Evolutionary conservation across 257 asterid species (phyloP), one percentile per base, ranked within the genome.

Genomic region (Nicotiana undulata): DNA sequence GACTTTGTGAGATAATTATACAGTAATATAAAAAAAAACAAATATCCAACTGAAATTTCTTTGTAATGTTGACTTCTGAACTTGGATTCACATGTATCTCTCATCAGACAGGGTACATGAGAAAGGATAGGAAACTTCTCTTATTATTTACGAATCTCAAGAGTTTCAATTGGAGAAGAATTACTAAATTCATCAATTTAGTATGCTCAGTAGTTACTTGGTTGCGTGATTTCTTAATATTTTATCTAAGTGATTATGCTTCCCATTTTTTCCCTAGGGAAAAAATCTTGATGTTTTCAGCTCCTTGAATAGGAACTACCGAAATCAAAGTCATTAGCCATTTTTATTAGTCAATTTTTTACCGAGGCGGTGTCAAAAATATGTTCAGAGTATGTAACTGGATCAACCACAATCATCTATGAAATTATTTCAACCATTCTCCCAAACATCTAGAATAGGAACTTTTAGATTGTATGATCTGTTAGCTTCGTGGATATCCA

Each of bases 141-240:
- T 67, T 67, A 67, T 67, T 13, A 34, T 4, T 53, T 1, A 10
- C 18, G 53, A 67, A 34, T 34, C 53, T 67, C 11, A 67, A 67
- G 17, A 32, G 75, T 32, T 66, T 9, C n/a, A 32, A 40, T 22
- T 10, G 76, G 40, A 34, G 76, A 13, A 67, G 20, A 40, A 40
- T 40, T 18, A n/a, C 53, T 67, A 10, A 67, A 67, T 18, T 67
- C 11, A 1, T 67, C 76, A n/a, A 67, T 37, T 37, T 37, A 67
- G 18, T 37, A 67, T 34, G 76, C 55, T 67, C 76, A 67, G 20
- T 67, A n/a, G 53, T 67, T 67, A 37, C 76, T 67, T 67, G 76
- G 18, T 28, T n/a, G 55, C 31, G 24, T 67, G 28, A 67, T 67
- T 67, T 34, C 76, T 37, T 67, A 67, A 67, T 67, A 37, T 67